These are phyloP conservation scores for Xylariaceae sp. DNA, from an alignment of 2,329 filamentous ascomycete species.

Conservation along the genomic window DNA sequence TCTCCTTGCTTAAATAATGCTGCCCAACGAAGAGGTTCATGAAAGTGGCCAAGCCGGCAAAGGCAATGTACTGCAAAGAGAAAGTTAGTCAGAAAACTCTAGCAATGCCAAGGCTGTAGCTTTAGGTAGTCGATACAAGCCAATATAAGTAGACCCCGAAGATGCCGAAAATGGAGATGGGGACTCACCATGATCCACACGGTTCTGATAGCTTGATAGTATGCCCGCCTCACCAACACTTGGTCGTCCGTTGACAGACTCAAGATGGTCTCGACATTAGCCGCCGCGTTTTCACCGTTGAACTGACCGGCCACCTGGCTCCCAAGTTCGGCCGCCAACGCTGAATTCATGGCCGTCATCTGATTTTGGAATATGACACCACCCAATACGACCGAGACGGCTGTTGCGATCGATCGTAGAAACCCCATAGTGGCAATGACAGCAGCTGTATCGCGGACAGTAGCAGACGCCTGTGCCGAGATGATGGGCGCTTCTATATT, in stretches of 20 bases:
- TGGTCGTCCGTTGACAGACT: slow-evolving; percentile 14
- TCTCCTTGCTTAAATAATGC: slow-evolving; percentile 10
- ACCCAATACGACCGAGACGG: slow-evolving; percentile 56
- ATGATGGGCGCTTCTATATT: slow-evolving; percentile 62
- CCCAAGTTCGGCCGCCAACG: slow-evolving; percentile 14
- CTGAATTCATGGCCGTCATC: slow-evolving; percentile 13
- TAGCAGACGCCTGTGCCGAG: slow-evolving; percentile 60
- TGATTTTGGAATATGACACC: slow-evolving; percentile 44
- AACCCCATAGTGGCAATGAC: slow-evolving; percentile 61
- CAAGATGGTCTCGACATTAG: slow-evolving; percentile 16
- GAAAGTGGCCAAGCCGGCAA: slow-evolving; percentile 13
- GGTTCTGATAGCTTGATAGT: slow-evolving; percentile 14
- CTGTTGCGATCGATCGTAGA: slow-evolving; percentile 53
- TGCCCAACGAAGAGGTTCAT: slow-evolving; percentile 13
- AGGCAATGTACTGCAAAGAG: slow-evolving; percentile 14
- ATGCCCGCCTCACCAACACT: slow-evolving; percentile 12
- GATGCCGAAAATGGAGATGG: too few relatives aligned
- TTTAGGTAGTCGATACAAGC: slow-evolving; percentile 1
- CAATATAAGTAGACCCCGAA: too few relatives aligned
- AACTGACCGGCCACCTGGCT: slow-evolving; percentile 13
- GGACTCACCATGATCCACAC: slow-evolving; percentile 22
- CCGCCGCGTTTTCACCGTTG: slow-evolving; percentile 15
- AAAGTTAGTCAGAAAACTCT: too few relatives aligned
- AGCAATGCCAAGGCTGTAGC: slow-evolving; percentile 1
- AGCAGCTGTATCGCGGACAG: slow-evolving; percentile 56